phyloP scores from a whole-genome alignment of 768 basidiomycete species.

The Mycena venus region DNA sequence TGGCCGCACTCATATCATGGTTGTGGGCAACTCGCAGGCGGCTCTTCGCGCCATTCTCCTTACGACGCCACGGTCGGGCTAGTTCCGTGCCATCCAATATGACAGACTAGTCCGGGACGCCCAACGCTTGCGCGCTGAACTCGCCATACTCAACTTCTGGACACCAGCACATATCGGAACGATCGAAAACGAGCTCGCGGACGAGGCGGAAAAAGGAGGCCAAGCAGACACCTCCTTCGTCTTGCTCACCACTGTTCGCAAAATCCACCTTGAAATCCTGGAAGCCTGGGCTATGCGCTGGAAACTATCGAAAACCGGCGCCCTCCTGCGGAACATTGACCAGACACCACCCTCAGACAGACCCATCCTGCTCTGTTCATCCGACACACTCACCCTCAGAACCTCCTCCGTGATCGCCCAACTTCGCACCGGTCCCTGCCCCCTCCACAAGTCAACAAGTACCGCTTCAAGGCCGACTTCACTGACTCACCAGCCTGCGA shows the following conservation, averaged over 20 bases:
- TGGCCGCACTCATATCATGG: no score
- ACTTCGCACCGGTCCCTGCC: no score
- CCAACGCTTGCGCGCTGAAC: not conserved
- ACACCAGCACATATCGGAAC: not conserved
- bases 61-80: no score
- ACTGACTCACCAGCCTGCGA: not conserved
- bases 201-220: not conserved
- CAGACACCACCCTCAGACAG: no score
- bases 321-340: no score
- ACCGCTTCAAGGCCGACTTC: not conserved
- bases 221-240: not conserved
- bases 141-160: not conserved
- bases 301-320: no score
- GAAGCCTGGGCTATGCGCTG: no score
- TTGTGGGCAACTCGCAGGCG: no score
- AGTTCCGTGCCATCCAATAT: not conserved
- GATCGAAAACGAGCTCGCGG: not conserved
- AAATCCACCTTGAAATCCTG: no score
- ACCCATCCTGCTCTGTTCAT: not conserved
- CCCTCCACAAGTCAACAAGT: no score
- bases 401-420: not conserved
- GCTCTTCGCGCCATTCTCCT: no score
- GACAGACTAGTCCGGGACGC: not conserved
- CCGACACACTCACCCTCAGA: not conserved
- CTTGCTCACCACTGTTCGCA: not conserved